These are phyloP conservation scores for Globisporangium acanthophoron DNA, from an alignment of 352 stramenopile genomes.

Conservation along the genomic window DNA sequence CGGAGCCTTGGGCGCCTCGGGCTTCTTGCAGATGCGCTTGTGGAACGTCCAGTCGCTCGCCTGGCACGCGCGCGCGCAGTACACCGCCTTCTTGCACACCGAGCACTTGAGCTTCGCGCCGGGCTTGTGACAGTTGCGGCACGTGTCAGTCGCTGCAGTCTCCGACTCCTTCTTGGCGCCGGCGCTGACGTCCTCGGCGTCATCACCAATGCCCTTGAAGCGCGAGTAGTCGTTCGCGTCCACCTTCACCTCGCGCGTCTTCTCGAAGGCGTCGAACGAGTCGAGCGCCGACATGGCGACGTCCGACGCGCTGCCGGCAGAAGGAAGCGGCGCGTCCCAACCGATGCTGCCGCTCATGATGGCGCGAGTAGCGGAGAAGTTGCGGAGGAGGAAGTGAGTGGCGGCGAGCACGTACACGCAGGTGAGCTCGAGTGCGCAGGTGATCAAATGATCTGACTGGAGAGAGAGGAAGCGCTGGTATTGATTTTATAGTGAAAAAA, in stretches of 20 bases:
- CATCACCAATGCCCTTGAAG: slow-evolving; percentile 69
- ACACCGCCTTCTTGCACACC: slow-evolving; percentile 82
- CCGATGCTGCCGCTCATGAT: slow-evolving; percentile 24
- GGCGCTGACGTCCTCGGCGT: slow-evolving; percentile 30
- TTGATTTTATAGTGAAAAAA: too few species aligned
- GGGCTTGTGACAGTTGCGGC: slow-evolving; percentile 73
- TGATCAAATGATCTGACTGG: too few species aligned
- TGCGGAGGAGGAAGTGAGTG: too few species aligned
- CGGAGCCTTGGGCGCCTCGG: slow-evolving; percentile 53
- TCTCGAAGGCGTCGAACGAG: slow-evolving; percentile 43
- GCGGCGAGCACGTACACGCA: too few species aligned
- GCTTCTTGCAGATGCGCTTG: slow-evolving; percentile 86
- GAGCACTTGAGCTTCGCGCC: slow-evolving; percentile 85
- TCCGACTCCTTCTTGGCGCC: slow-evolving; percentile 13
- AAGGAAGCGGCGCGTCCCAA: slow-evolving; percentile 38
- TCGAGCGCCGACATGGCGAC: background rate
- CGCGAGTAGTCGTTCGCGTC: slow-evolving; percentile 86
- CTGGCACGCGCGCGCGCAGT: slow-evolving; percentile 77
- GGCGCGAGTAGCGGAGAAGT: too few species aligned
- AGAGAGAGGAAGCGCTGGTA: too few species aligned
- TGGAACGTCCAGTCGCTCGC: slow-evolving; percentile 84
- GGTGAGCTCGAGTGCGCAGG: too few species aligned
- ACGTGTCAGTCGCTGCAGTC: slow-evolving; percentile 22
- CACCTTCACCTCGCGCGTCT: slow-evolving; percentile 52
- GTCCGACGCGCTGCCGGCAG: background rate